A percentile compares a stretch with the other conserved stretches of the same genome.
These are phyloP conservation scores for Fennellomyces sp. DNA, from an alignment of 371 early-diverging fungal species.

Conservation along the genomic window DNA sequence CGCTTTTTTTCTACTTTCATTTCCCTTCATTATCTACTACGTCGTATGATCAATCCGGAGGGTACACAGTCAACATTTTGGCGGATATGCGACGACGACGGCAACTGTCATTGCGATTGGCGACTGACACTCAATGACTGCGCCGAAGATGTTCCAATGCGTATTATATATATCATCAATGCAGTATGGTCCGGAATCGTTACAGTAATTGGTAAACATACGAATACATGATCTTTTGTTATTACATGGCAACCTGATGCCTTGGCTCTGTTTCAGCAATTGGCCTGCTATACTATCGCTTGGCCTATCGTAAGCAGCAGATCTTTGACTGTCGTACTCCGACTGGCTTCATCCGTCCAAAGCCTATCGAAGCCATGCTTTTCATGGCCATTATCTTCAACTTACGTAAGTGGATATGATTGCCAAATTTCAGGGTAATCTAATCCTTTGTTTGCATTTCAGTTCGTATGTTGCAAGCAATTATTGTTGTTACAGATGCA, in stretches of 20 bases:
- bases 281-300: conserved; percentile 21
- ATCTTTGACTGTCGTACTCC: conserved; percentile 24
- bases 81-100: conserved; percentile 27
- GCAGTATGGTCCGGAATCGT: conserved; percentile 23
- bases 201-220: conserved; percentile 30
- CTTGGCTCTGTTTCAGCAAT: not conserved
- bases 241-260: too few relatives aligned
- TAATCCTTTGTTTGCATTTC: not conserved
- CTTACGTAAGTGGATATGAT: conserved; percentile 20
- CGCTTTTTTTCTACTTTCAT: not conserved
- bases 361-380: conserved; percentile 41
- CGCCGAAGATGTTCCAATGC: conserved; percentile 18
- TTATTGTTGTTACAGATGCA: conserved; percentile 24
- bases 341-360: conserved; percentile 33
- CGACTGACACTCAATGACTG: conserved; percentile 30
- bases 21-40: not conserved
- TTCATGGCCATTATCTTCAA: conserved; percentile 31
- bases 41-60: conserved; percentile 7
- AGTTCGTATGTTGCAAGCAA: conserved; percentile 36
- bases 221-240: too few relatives aligned
- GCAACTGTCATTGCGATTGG: conserved; percentile 45
- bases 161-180: conserved; percentile 29
- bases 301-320: conserved; percentile 17
- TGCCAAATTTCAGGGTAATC: not conserved
- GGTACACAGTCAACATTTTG: conserved; percentile 27